Evolutionary conservation across 163 green algal genomes (phyloP).

Genomic region (Coccomyxa subellipsoidea): DNA sequence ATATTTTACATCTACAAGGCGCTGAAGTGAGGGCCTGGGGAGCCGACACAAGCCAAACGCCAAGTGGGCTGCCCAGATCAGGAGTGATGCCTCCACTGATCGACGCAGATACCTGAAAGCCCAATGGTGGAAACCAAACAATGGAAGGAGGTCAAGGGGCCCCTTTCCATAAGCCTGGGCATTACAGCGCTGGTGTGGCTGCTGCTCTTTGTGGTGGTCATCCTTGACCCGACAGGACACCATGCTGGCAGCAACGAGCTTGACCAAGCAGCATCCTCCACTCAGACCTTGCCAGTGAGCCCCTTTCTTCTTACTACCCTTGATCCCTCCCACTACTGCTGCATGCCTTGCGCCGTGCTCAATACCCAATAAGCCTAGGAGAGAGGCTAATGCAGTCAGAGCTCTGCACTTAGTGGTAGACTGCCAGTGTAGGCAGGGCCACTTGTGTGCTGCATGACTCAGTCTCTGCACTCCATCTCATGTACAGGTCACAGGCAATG

Average conservation of each 20-base stretch:
- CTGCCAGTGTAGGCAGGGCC: no score
- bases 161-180: background rate
- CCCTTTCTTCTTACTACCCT: background rate
- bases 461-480: no score
- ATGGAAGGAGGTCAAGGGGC: background rate
- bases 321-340: background rate
- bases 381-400: no score
- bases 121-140: background rate
- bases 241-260: background rate
- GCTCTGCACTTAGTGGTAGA: no score
- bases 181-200: conserved; percentile 4
- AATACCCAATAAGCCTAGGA: no score
- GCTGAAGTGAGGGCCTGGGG: no score
- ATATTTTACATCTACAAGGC: no score
- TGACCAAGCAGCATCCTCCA: background rate
- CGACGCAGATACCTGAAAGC: background rate
- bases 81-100: no score
- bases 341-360: background rate
- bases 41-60: no score
- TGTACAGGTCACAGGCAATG: no score
- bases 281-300: background rate
- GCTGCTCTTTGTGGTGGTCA: background rate
- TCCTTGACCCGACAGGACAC: background rate
- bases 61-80: no score
- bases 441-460: no score